Conservation (phyloP, 345 rosid genomes). For the Ceriops zippeliana region DNA sequence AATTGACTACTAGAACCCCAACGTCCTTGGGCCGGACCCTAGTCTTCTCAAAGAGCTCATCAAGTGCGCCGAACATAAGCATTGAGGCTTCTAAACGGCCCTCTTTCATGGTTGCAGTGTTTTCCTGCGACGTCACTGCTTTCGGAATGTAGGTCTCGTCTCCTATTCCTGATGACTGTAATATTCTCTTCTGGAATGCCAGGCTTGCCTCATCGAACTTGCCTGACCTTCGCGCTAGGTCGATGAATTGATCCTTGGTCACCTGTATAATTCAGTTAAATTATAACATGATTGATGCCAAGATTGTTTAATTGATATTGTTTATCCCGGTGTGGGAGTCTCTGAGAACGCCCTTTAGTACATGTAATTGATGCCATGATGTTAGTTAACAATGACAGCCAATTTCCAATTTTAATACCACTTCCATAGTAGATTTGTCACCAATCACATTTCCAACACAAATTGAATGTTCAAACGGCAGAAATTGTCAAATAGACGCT, state of each 20-base stretch:
- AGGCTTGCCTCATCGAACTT: slow-evolving; percentile 62
- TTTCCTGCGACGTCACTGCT: slow-evolving; percentile 45
- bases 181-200: slow-evolving; percentile 60
- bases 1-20: slow-evolving; percentile 83
- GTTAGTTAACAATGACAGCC: too few species aligned
- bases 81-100: slow-evolving; percentile 77
- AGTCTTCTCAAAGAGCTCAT: slow-evolving; percentile 82
- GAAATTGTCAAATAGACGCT: too few species aligned
- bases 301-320: too few species aligned
- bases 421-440: too few species aligned
- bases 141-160: slow-evolving; percentile 81
- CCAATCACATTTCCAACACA: too few species aligned
- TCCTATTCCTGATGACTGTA: slow-evolving; percentile 77
- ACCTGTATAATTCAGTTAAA: slow-evolving; percentile 35
- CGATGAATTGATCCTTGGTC: slow-evolving; percentile 64
- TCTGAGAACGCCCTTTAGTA: too few species aligned
- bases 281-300: background rate
- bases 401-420: too few species aligned
- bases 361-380: too few species aligned
- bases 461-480: too few species aligned
- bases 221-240: slow-evolving; percentile 49
- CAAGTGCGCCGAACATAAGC: slow-evolving; percentile 83
- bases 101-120: slow-evolving; percentile 74
- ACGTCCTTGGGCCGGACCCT: slow-evolving; percentile 78
- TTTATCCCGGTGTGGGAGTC: too few species aligned